A percentile compares a stretch with the other conserved stretches of the same genome.
phyloP scores from a whole-genome alignment of 768 basidiomycete species.

The Daedaleopsis nitida region DNA sequence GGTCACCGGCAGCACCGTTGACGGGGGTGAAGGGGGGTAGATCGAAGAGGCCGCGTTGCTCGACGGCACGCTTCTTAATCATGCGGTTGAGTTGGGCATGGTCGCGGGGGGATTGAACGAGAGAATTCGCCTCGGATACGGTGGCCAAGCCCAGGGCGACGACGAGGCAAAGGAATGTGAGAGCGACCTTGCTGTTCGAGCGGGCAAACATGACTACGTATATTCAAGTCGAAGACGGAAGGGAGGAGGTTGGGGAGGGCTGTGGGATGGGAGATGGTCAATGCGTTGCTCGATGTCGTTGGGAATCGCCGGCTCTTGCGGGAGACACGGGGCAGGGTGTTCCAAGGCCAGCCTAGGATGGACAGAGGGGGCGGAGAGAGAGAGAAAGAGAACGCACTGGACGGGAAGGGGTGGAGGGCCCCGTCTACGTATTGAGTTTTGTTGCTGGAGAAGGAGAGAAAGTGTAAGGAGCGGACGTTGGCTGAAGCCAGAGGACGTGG shows the following conservation, averaged over 20 bases:
- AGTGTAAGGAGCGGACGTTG: slow-evolving; percentile 21
- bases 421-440: slow-evolving; percentile 6
- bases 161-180: slow-evolving; percentile 67
- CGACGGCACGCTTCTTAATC: slow-evolving; percentile 59
- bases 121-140: slow-evolving; percentile 49
- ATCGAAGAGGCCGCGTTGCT: slow-evolving; percentile 6
- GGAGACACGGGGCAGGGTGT: background rate
- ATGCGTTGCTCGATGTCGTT: background rate
- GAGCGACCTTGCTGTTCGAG: slow-evolving; percentile 45
- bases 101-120: slow-evolving; percentile 48
- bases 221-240: slow-evolving; percentile 23
- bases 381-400: slow-evolving; percentile 20
- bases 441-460: slow-evolving; percentile 14
- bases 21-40: slow-evolving; percentile 28
- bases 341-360: slow-evolving; percentile 23
- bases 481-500: slow-evolving; percentile 5
- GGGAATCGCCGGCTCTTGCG: background rate
- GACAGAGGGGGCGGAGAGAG: slow-evolving; percentile 1
- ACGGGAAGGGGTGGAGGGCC: slow-evolving; percentile 10
- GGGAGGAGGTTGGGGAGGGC: slow-evolving; percentile 8
- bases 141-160: slow-evolving; percentile 51
- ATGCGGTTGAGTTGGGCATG: slow-evolving; percentile 64
- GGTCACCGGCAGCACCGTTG: slow-evolving; percentile 37
- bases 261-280: slow-evolving; percentile 10
- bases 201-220: slow-evolving; percentile 47